phyloP scores from a whole-genome alignment of 192 early-diverging fungal species.

The Coemansia sp. region DNA sequence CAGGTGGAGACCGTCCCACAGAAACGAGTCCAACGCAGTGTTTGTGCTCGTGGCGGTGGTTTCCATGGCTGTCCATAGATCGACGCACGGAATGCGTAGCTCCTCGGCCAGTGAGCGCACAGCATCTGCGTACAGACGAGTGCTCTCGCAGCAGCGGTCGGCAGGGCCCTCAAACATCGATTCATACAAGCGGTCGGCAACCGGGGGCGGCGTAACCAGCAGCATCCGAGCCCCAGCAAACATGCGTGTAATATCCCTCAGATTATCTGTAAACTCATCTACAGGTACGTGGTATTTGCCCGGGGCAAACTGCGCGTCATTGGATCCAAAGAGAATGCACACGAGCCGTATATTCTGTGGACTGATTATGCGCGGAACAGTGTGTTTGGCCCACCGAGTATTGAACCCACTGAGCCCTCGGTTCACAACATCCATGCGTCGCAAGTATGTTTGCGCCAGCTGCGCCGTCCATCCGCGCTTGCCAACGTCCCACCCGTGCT shows the following conservation, averaged over 20 bases:
- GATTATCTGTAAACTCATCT: constrained; percentile 23
- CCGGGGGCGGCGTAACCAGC: constrained; percentile 35
- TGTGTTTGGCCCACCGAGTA: constrained; percentile 11
- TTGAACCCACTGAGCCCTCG: constrained; percentile 43
- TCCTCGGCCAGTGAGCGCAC: constrained; percentile 9
- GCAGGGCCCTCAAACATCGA: background rate
- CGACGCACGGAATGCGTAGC: constrained; percentile 20
- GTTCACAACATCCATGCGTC: constrained; percentile 36
- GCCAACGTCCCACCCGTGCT: constrained; percentile 40
- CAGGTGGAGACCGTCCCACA: constrained; percentile 37
- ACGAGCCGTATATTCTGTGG: background rate
- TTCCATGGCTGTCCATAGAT: constrained; percentile 42
- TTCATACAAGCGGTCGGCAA: constrained; percentile 19
- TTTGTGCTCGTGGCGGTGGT: background rate
- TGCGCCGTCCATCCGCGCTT: constrained; percentile 44
- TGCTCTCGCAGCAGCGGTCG: constrained; percentile 8
- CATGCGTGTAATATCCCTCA: constrained; percentile 6
- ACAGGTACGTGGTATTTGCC: constrained; percentile 33
- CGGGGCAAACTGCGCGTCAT: constrained; percentile 28
- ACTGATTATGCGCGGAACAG: constrained; percentile 18
- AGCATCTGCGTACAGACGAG: constrained; percentile 18
- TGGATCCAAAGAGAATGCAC: constrained; percentile 32
- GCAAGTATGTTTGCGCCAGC: constrained; percentile 23
- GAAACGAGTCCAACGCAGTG: constrained; percentile 17
- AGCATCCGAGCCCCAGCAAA: constrained; percentile 15